These are phyloP conservation scores for Dactylonectria estremocensis DNA, from an alignment of 2,329 filamentous ascomycete species.

Conservation along the genomic window DNA sequence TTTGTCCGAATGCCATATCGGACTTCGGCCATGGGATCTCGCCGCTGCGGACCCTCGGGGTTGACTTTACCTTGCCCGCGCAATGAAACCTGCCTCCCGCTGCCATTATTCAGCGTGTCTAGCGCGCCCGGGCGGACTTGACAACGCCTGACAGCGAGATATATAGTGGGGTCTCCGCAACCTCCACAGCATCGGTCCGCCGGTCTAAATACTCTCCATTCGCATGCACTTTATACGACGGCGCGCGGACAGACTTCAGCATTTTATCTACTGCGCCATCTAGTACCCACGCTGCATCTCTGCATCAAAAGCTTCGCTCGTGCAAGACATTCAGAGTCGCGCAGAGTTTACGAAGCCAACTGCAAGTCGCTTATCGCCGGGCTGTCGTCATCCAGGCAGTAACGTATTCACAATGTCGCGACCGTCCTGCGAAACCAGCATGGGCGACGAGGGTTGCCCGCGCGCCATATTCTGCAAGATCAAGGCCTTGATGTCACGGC, in stretches of 20 bases:
- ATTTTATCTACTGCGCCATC: neutral
- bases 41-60: slow-evolving; percentile 21
- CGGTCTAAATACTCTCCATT: slow-evolving; percentile 5
- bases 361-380: neutral
- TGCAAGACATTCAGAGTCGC: neutral
- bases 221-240: neutral
- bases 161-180: slow-evolving; percentile 17
- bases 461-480: slow-evolving; percentile 47
- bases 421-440: slow-evolving; percentile 15
- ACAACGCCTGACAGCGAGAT: neutral
- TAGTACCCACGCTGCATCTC: neutral
- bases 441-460: slow-evolving; percentile 26
- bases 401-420: slow-evolving; percentile 34
- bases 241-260: slow-evolving; percentile 12
- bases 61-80: slow-evolving; percentile 5
- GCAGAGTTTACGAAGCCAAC: neutral
- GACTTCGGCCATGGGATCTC: slow-evolving; percentile 27
- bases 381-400: neutral
- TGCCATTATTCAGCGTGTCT: slow-evolving; percentile 21
- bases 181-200: slow-evolving; percentile 12
- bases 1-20: slow-evolving; percentile 6
- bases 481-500: slow-evolving; percentile 38
- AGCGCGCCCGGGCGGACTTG: slow-evolving; percentile 20
- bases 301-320: neutral
- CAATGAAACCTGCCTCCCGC: neutral